Conservation (phyloP, 2,329 filamentous ascomycete species). For the Sporothrix variecibatus region DNA sequence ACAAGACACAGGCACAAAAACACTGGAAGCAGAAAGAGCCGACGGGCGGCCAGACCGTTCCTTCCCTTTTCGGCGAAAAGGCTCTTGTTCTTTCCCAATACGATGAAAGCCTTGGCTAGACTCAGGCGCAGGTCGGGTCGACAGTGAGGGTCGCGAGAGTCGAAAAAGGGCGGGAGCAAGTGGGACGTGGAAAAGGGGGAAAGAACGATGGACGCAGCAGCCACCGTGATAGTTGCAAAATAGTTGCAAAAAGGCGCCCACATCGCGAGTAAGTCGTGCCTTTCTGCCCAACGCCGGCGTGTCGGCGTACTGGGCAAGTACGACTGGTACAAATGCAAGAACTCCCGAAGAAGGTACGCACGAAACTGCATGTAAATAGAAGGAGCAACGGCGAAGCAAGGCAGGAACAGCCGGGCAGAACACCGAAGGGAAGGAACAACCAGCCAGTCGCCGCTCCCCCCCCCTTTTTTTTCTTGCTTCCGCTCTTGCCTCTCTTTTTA, state of each 20-base stretch:
- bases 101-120: background rate
- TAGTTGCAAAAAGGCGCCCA: background rate
- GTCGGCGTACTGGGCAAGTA: background rate
- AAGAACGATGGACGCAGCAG: constrained; percentile 6
- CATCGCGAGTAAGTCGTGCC: constrained; percentile 7
- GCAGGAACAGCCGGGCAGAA: background rate
- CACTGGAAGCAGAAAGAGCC: background rate
- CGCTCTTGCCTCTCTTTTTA: background rate
- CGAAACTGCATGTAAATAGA: background rate
- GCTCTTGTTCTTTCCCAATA: constrained; percentile 10
- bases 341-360: background rate
- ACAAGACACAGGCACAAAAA: background rate
- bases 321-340: background rate
- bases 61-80: background rate
- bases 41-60: constrained; percentile 3
- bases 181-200: constrained; percentile 18
- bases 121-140: background rate
- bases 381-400: background rate
- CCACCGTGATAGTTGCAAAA: constrained; percentile 16
- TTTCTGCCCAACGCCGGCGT: constrained; percentile 1
- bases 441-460: background rate
- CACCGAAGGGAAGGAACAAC: background rate
- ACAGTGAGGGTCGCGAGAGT: background rate
- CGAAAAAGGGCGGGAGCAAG: background rate
- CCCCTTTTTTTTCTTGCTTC: constrained; percentile 9